Conservation (phyloP, 257 asterid species). For the Solanum gandarillasii region DNA sequence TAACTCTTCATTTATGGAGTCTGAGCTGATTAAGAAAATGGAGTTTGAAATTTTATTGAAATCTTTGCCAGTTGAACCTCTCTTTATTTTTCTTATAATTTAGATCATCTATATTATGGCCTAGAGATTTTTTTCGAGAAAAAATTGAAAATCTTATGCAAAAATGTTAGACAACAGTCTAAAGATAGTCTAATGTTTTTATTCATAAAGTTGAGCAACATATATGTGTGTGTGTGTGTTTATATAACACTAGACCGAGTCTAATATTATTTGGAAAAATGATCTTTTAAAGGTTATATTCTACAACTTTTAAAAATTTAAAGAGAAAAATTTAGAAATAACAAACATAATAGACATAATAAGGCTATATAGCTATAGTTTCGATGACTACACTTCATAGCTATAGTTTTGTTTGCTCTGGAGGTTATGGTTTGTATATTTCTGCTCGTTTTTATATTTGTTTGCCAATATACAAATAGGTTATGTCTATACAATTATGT, state of each 20-base stretch:
- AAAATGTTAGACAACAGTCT: neutral
- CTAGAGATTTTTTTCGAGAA: neutral
- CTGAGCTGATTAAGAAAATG: too few species aligned
- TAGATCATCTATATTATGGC: neutral
- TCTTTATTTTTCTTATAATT: neutral
- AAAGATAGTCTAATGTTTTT: neutral
- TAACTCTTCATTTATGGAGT: neutral
- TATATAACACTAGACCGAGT: neutral
- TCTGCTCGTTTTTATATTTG: too few species aligned
- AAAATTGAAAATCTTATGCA: neutral
- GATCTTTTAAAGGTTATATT: neutral
- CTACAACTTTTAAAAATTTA: neutral
- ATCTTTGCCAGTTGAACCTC: neutral
- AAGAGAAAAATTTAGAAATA: neutral
- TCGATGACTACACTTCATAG: too few species aligned
- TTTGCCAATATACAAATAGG: too few species aligned
- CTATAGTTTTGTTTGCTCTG: too few species aligned
- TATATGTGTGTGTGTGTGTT: too few species aligned
- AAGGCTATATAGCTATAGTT: too few species aligned
- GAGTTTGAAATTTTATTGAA: too few species aligned
- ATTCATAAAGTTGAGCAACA: neutral
- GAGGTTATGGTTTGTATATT: too few species aligned
- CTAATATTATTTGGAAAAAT: neutral
- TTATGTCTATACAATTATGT: too few species aligned
- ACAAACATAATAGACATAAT: too few species aligned